Evolutionary conservation across 2,329 filamentous ascomycete genomes (phyloP), one percentile per base, ranked within the genome.

Genomic region (Claviceps lovelessii): DNA sequence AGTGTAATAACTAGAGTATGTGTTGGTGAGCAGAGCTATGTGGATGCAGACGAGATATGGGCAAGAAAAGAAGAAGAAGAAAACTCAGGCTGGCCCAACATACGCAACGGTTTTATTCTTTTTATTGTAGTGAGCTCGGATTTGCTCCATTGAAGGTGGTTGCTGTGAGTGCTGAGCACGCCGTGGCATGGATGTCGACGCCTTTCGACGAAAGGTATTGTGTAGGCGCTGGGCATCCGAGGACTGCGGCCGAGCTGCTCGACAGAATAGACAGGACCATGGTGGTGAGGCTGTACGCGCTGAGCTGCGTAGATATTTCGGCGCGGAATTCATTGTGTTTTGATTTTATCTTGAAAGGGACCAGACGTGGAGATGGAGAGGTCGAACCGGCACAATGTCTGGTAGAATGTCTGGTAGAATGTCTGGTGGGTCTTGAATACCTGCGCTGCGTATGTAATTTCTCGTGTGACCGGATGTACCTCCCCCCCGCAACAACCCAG

Each of bases 61-160:
- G 19, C 9, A 7, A 13, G 35, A 13, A 13, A 37, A 41, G 7
- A 23, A 44, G n/a, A 23, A 4, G n/a, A 8, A 23, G 23, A 11
- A 44, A 7, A 13, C 4, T 7, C 2, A 23, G 4, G 13, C 3
- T 10, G 19, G n/a, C 9, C 9, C 28, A 31, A 19, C 66, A 56
- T 68, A 72, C 70, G 67, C 67, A 65, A 65, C 83, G 9, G 85
- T 85, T 58, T 74, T 72, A 62, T 90, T 90, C 72, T 81, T 85
- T 61, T 73, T 70, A 59, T 76, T 79, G 61, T 87, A 88, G 23
- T 82, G 76, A 52, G 76, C 78, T 33, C 77, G 77, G 67, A 87
- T 71, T 61, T 81, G 74, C 47, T 83, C 81, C 81, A 88, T 86
- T 5, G 68, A 63, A 19, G 67, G 64, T 49, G 63, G 56, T 49